phyloP scores from a whole-genome alignment of 1,284 basidiomycete species.

The Ustilago trichophora region DNA sequence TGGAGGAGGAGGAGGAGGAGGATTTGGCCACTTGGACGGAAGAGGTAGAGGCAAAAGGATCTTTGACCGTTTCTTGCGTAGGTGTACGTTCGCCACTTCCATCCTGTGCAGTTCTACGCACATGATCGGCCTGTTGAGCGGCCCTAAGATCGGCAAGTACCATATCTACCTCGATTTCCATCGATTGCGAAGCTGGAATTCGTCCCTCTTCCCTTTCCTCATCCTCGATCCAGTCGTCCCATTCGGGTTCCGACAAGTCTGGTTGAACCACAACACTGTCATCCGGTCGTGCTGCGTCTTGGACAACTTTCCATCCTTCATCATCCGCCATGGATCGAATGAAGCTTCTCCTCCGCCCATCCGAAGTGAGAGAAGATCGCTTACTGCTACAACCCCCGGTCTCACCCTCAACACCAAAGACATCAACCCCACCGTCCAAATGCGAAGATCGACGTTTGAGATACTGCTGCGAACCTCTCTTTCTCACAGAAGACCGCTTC shows the following conservation, averaged over 20 bases:
- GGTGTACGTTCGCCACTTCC: constrained; percentile 8
- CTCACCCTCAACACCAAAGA: no score
- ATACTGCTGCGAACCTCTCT: constrained; percentile 7
- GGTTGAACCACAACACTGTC: no score
- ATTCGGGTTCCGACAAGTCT: no score
- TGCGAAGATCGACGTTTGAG: constrained; percentile 19
- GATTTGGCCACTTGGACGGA: no score
- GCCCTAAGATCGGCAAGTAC: constrained; percentile 13
- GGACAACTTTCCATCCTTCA: constrained; percentile 24
- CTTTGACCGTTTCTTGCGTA: constrained; percentile 7
- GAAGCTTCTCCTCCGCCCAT: constrained; percentile 9
- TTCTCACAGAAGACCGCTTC: constrained; percentile 8
- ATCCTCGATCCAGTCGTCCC: no score
- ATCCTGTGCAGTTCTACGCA: background rate
- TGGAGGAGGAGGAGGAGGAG: no score
- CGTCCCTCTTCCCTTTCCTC: constrained; percentile 20
- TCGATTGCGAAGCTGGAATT: background rate
- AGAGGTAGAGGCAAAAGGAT: no score
- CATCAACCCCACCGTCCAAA: constrained; percentile 6
- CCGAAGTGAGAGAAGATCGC: constrained; percentile 13
- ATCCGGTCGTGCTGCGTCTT: no score
- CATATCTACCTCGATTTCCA: constrained; percentile 13
- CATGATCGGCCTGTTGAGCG: constrained; percentile 13
- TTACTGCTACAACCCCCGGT: constrained; percentile 11
- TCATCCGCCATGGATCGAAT: constrained; percentile 1